A percentile compares a stretch with the other conserved stretches of the same genome.
Evolutionary conservation across 1,139 yeast genomes (phyloP).

Genomic region (Candida smagusa): DNA sequence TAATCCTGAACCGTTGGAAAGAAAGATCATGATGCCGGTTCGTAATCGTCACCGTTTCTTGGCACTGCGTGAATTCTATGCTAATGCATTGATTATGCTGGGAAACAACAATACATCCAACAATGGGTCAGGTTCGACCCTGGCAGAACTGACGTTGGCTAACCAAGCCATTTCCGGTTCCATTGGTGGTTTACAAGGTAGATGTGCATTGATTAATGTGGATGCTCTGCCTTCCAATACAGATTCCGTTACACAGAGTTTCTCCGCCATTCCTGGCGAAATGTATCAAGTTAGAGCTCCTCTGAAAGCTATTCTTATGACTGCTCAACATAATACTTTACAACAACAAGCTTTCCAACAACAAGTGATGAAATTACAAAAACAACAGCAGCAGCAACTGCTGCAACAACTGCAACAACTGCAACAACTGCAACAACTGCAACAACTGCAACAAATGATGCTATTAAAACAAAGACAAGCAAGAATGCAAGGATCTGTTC

Average conservation of each 20-base stretch:
- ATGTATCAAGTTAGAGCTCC: conserved; percentile 63
- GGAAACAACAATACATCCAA: conserved; percentile 23
- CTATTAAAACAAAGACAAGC: conserved; percentile 32
- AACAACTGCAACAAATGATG: conserved; percentile 41
- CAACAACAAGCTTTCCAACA: conserved; percentile 53
- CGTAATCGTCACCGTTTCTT: conserved; percentile 69
- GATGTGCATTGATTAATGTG: conserved; percentile 71
- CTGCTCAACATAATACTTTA: conserved; percentile 43
- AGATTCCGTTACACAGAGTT: conserved; percentile 45
- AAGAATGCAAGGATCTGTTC: conserved; percentile 11
- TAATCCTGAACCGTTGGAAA: conserved; percentile 78
- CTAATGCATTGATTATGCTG: conserved; percentile 50
- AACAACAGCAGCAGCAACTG: conserved; percentile 35
- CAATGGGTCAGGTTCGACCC: conserved; percentile 14
- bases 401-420: conserved; percentile 49
- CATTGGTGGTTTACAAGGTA: conserved; percentile 71
- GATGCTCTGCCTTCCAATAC: conserved; percentile 32
- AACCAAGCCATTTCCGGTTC: conserved; percentile 53
- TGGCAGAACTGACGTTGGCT: conserved; percentile 41
- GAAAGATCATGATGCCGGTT: conserved; percentile 68
- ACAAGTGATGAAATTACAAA: conserved; percentile 44
- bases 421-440: conserved; percentile 42
- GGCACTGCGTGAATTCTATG: conserved; percentile 81
- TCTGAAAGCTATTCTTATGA: conserved; percentile 44
- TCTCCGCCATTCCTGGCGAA: conserved; percentile 51